phyloP scores from a whole-genome alignment of 306 rosid genomes.

The Quercus wislizeni region DNA sequence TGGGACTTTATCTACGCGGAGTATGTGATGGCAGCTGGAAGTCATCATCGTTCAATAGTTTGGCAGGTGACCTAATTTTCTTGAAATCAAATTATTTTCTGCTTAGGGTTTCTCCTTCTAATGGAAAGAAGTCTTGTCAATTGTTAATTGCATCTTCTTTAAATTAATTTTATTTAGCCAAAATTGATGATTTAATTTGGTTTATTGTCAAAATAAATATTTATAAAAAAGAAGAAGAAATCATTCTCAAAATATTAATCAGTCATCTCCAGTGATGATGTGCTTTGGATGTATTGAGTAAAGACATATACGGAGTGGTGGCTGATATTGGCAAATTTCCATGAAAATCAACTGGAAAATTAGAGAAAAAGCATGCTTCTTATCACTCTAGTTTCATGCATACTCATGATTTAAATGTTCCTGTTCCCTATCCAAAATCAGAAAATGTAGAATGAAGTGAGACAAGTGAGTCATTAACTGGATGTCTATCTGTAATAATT shows the following conservation, averaged over 20 bases:
- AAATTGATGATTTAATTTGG: neutral
- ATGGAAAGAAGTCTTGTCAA: slow-evolving; percentile 3
- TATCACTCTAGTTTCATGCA: neutral
- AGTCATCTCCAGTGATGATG: neutral
- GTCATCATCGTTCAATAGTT: slow-evolving; percentile 83
- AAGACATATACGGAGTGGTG: neutral
- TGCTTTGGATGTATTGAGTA: neutral
- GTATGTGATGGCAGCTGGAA: slow-evolving; percentile 95
- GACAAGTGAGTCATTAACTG: neutral
- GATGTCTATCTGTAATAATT: neutral
- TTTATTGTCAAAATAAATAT: neutral
- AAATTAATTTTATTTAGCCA: neutral
- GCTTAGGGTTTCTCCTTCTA: neutral
- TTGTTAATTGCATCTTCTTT: neutral
- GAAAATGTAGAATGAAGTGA: neutral
- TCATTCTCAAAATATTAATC: neutral
- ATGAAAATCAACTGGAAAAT: neutral
- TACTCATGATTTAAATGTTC: neutral
- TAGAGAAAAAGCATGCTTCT: neutral
- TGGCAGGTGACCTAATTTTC: slow-evolving; percentile 73
- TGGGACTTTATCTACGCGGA: slow-evolving; percentile 99
- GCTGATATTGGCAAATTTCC: neutral
- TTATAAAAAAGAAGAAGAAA: neutral
- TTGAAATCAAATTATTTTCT: slow-evolving; percentile 8
- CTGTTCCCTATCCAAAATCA: neutral